Base-by-base conservation (phyloP, 192 early-diverging fungal species). In the Mortierella alpina region DNA sequence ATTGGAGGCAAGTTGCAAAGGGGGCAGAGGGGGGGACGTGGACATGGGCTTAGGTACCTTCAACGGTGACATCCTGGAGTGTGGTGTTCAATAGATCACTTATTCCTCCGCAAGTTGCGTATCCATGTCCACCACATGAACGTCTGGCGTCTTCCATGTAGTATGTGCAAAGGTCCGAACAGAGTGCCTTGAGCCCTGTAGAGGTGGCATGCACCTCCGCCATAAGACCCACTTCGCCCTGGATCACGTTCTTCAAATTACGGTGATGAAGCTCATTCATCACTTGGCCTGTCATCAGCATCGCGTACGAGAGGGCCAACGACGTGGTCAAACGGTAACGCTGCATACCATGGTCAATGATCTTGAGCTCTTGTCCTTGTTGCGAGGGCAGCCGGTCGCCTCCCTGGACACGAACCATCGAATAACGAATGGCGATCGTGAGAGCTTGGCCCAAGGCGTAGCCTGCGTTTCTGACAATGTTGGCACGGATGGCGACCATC, bases 371-470 rank as follows among this genome's bases (percentile, higher is more conserved):
- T 14, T 74, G 72, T 42, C 88, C 83, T 18, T 85, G 84, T n/a
- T 86, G 81, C 18, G 86, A 86, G 1, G 77, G 77, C 17, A 80
- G 52, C 0, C 77, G 64, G 17, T 83, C 71, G n/a, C 75, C 72
- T 6, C 84, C 84, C 81, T 96, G 95, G 44, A 92, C 85, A 68
- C 95, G 91, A 59, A 96, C 87, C 66, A 91, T 90, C 58, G 92
- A 93, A 73, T 96, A 96, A 42, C 95, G 92, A 31, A 92, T 90
- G n/a, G 95, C 95, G 62, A 96, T 91, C 14, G 93, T 95, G 72
- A 96, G 81, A 12, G 91, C 90, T 72, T 83, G 82, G 20, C 80
- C 80, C 41, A 86, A 56, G 7, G 72, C 68, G 54, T 70, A 80
- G 0, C 82, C 72, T 7, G 88, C 67, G n/a, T 92, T 91, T 78